phyloP scores from a whole-genome alignment of 1,284 basidiomycete species.

The Puccinia novopanici region DNA sequence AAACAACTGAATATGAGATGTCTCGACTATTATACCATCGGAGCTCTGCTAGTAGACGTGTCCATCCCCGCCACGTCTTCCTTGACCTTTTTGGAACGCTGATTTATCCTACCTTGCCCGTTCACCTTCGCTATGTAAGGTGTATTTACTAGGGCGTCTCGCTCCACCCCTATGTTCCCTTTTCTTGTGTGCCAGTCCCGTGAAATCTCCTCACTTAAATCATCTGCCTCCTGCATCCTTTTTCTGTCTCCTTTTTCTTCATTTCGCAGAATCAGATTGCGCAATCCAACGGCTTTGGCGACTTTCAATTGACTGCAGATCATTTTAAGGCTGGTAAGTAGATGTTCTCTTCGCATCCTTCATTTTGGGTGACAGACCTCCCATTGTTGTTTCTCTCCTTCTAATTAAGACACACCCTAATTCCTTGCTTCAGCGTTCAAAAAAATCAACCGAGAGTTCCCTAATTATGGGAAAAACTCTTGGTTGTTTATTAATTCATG shows the following conservation, averaged over 20 bases:
- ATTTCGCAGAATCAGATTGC: constrained; percentile 18
- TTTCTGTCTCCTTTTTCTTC: neutral
- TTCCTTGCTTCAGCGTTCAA: neutral
- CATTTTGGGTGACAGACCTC: no score
- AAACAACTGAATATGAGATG: neutral
- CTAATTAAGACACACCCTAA: neutral
- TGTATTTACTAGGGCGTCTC: no score
- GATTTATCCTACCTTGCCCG: constrained; percentile 25
- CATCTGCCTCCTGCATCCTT: no score
- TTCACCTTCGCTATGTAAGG: constrained; percentile 30
- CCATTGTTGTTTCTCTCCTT: no score
- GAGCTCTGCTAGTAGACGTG: neutral
- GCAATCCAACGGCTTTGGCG: neutral
- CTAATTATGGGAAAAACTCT: constrained; percentile 18
- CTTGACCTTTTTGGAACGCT: constrained; percentile 30
- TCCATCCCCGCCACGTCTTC: constrained; percentile 20
- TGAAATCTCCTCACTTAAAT: no score
- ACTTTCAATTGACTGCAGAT: neutral
- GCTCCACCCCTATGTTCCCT: no score
- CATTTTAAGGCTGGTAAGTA: constrained; percentile 18
- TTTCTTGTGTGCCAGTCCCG: no score
- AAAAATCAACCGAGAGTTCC: constrained; percentile 9
- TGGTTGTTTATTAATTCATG: neutral
- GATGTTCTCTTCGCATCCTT: neutral
- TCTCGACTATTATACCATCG: neutral